Evolutionary conservation across 768 basidiomycete species (phyloP).

Genomic region (Leucosporidium yakuticum): DNA sequence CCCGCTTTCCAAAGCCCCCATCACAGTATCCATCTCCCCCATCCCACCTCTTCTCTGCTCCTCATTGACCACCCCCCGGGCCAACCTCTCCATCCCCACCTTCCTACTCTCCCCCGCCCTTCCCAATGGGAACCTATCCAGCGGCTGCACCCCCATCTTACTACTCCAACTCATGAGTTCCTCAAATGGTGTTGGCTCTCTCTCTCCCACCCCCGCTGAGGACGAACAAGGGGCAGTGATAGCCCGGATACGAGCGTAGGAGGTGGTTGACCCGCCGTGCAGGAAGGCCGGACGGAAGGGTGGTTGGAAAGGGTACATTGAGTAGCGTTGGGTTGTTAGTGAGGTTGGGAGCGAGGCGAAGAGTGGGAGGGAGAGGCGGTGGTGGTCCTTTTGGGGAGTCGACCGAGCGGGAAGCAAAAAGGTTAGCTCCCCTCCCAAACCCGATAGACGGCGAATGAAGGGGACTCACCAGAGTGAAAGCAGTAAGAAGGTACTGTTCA

Average conservation of each 20-base stretch:
- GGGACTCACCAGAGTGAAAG: neutral
- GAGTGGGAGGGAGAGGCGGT: conserved; percentile 4
- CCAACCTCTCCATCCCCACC: neutral
- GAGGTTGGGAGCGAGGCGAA: conserved; percentile 15
- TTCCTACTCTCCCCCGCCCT: no score
- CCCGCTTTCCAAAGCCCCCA: no score
- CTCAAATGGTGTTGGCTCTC: neutral
- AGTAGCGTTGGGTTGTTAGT: conserved; percentile 8
- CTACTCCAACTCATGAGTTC: neutral
- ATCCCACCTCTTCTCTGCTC: neutral
- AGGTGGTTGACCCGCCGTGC: neutral
- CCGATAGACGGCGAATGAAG: neutral
- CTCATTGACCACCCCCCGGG: neutral
- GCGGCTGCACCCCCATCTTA: conserved; percentile 10
- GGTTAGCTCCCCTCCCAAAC: neutral
- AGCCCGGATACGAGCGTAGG: conserved; percentile 13
- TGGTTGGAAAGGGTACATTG: conserved; percentile 12
- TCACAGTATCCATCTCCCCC: neutral
- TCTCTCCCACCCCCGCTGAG: neutral
- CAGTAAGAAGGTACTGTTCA: neutral
- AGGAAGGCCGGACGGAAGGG: neutral
- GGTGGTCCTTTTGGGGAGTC: neutral
- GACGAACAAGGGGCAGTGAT: neutral
- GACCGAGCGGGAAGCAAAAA: neutral
- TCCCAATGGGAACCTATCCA: neutral